Conservation (phyloP, 768 basidiomycete genomes). For the Podaxis carcinomalis region DNA sequence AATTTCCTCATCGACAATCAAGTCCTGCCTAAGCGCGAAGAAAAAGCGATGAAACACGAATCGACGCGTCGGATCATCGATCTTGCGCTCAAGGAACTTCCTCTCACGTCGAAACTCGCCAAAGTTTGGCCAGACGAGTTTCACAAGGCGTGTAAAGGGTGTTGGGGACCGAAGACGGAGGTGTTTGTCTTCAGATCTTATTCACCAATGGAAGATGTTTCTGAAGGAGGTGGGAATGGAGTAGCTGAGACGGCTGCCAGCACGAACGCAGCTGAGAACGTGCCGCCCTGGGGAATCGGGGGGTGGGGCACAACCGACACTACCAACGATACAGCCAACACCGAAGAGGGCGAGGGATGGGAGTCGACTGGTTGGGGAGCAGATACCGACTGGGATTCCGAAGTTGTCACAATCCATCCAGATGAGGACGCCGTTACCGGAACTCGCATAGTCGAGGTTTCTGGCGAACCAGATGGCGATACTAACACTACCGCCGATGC, state of each 20-base stretch:
- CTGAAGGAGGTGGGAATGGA: neutral
- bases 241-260: neutral
- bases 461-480: neutral
- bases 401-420: neutral
- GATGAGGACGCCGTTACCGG: neutral
- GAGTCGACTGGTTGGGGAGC: slow-evolving; percentile 6
- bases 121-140: slow-evolving; percentile 47
- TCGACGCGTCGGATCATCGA: slow-evolving; percentile 42
- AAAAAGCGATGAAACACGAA: slow-evolving; percentile 34
- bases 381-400: neutral
- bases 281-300: neutral
- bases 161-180: slow-evolving; percentile 46
- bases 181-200: slow-evolving; percentile 21
- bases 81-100: slow-evolving; percentile 45
- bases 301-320: neutral
- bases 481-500: neutral
- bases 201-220: neutral
- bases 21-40: slow-evolving; percentile 25
- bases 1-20: slow-evolving; percentile 40
- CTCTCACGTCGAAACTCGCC: slow-evolving; percentile 41
- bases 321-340: neutral
- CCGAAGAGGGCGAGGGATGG: slow-evolving; percentile 1
- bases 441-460: neutral
- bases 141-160: slow-evolving; percentile 40
- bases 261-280: neutral